Percentiles rank a stretch among this genome's conserved stretches.
phyloP scores from a whole-genome alignment of 768 basidiomycete genomes.

The Bullera alba region DNA sequence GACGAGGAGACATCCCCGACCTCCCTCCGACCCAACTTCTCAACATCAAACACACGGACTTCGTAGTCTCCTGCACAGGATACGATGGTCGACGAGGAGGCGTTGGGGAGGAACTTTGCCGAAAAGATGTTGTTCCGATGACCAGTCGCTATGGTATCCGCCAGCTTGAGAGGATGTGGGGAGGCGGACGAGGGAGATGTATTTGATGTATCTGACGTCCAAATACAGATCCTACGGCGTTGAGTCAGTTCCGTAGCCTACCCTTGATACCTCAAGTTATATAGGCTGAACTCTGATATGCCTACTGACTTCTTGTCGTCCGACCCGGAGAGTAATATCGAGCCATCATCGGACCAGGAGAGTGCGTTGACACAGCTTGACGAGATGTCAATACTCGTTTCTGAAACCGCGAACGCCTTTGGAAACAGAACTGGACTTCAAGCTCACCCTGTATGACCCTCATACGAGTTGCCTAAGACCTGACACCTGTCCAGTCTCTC shows the following conservation, averaged over 20 bases:
- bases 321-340: constrained; percentile 40
- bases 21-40: constrained; percentile 47
- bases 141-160: constrained; percentile 66
- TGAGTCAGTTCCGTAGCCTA: background rate
- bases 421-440: background rate
- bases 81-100: constrained; percentile 58
- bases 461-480: constrained; percentile 56
- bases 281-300: background rate
- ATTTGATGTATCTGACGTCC: constrained; percentile 57
- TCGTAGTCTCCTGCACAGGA: constrained; percentile 59
- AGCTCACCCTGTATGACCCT: constrained; percentile 65
- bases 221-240: constrained; percentile 60
- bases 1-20: too few species aligned
- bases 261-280: background rate
- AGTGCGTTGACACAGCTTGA: constrained; percentile 46
- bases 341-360: constrained; percentile 44
- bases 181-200: constrained; percentile 13
- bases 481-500: constrained; percentile 58
- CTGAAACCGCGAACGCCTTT: background rate
- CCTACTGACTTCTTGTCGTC: constrained; percentile 38
- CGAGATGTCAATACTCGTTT: background rate
- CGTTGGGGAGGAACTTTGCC: constrained; percentile 65
- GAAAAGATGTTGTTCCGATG: constrained; percentile 82
- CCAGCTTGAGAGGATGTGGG: constrained; percentile 56
- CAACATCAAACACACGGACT: constrained; percentile 71